These are phyloP conservation scores for Dothistroma septosporum DNA, from an alignment of 2,329 filamentous ascomycete species.

Conservation along the genomic window DNA sequence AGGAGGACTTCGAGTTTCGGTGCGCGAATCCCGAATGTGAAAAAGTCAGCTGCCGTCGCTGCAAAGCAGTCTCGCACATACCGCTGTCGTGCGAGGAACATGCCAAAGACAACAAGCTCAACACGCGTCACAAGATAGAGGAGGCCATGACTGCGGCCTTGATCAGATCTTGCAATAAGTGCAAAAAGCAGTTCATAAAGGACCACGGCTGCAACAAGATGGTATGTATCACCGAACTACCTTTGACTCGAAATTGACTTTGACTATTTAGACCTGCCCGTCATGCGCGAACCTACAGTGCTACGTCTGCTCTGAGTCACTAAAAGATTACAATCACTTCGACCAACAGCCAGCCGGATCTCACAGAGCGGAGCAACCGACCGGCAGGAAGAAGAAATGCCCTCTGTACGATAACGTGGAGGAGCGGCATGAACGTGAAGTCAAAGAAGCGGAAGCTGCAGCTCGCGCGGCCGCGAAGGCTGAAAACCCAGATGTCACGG, in stretches of 20 bases:
- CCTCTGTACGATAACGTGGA: constrained; percentile 63
- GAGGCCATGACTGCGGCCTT: constrained; percentile 80
- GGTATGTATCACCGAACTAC: constrained; percentile 24
- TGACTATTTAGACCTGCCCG: constrained; percentile 49
- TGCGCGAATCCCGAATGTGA: constrained; percentile 65
- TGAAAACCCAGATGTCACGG: constrained; percentile 59
- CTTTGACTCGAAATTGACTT: constrained; percentile 1
- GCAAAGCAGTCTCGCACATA: constrained; percentile 64
- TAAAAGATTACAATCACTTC: constrained; percentile 68
- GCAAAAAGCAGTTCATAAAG: constrained; percentile 74
- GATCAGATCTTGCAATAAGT: constrained; percentile 69
- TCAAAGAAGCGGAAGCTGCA: constrained; percentile 57
- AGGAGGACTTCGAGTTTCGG: constrained; percentile 67
- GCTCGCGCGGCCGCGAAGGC: constrained; percentile 54
- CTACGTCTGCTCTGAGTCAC: constrained; percentile 66
- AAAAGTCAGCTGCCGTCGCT: constrained; percentile 53
- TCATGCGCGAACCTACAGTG: constrained; percentile 55
- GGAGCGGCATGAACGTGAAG: constrained; percentile 55
- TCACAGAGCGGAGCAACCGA: constrained; percentile 32
- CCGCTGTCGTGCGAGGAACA: constrained; percentile 66
- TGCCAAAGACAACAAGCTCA: constrained; percentile 56
- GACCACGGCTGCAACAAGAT: constrained; percentile 80
- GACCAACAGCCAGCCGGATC: constrained; percentile 40
- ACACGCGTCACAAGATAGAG: constrained; percentile 65
- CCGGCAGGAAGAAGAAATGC: constrained; percentile 49